Evolutionary conservation across 306 rosid genomes (phyloP).

Genomic region (Casuarina equisetifolia): DNA sequence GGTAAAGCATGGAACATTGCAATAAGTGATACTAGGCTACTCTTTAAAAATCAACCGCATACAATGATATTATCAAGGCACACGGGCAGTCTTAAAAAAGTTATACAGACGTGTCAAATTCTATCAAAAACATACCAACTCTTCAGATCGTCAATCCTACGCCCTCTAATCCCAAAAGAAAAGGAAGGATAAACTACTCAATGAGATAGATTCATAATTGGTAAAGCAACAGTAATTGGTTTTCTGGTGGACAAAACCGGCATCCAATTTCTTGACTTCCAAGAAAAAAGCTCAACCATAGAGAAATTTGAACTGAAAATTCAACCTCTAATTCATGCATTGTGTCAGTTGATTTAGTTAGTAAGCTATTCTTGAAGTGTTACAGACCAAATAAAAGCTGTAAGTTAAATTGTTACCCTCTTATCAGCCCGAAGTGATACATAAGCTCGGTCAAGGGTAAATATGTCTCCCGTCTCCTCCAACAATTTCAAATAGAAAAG

Average conservation of each 20-base stretch:
- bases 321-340: neutral
- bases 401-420: constrained; percentile 58
- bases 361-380: constrained; percentile 15
- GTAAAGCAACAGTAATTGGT: constrained; percentile 12
- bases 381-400: neutral
- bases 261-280: neutral
- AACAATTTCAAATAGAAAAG: constrained; percentile 81
- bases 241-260: neutral
- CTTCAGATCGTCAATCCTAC: neutral
- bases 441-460: constrained; percentile 93
- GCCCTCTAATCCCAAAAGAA: neutral
- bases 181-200: constrained; percentile 10
- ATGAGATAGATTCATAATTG: neutral
- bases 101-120: neutral
- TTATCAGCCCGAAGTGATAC: constrained; percentile 86
- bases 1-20: constrained; percentile 10
- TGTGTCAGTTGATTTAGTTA: constrained; percentile 26
- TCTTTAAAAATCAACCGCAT: neutral
- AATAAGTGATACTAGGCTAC: neutral
- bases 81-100: neutral
- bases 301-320: constrained; percentile 16
- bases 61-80: neutral
- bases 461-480: constrained; percentile 92
- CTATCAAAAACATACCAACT: neutral
- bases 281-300: constrained; percentile 21